Base-by-base conservation (phyloP, 345 rosid species). In the Brassica incana region DNA sequence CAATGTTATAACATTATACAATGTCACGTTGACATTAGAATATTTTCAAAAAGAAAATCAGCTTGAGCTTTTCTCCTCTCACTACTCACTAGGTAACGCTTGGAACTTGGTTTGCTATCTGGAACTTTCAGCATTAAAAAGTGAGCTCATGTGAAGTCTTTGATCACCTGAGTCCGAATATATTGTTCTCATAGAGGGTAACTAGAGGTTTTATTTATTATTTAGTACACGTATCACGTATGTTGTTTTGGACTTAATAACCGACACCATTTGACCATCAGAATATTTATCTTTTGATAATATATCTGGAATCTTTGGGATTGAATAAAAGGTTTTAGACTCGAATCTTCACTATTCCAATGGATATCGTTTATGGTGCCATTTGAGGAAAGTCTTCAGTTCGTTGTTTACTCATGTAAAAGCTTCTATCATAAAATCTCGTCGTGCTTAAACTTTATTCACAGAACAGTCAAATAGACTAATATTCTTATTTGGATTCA, bases 41-140 rank as follows among this genome's bases (percentile, higher is more conserved):
- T 14, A 68, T 59, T 38, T 60, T 63, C 48, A 68, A 58, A 40
- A 54, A 35, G 30, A 27, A 29, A 62, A 40, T 62, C 16, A 66
- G 40, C 32, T 67, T 75, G 71, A 15, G 18, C 25, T 65, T 75
- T 75, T 63, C 56, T 8, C 15, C 36, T 45, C 38, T 32, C 23
- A 32, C 32, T 29, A 29, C 38, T 32, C 23, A 32, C 48, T 54
- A 5, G 63, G n/a, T 64, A 54, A 54, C 60, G 60, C 58, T 50
- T 50, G 18, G 58, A 50, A 50, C 58, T 50, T 50, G 58, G n/a
- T 50, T 10, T 63, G 11, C 30, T 43, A 18, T 50, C 18, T 16
- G 2, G 10, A 73, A 5, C 18, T 73, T 61, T 43, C 60, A 27
- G 40, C 10, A 38, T 23, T 60, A 36, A 58, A 60, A 54, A 60